Evolutionary conservation across 192 early-diverging fungal species (phyloP), one percentile per base, ranked within the genome.

Genomic region (Umbelopsis vinacea): DNA sequence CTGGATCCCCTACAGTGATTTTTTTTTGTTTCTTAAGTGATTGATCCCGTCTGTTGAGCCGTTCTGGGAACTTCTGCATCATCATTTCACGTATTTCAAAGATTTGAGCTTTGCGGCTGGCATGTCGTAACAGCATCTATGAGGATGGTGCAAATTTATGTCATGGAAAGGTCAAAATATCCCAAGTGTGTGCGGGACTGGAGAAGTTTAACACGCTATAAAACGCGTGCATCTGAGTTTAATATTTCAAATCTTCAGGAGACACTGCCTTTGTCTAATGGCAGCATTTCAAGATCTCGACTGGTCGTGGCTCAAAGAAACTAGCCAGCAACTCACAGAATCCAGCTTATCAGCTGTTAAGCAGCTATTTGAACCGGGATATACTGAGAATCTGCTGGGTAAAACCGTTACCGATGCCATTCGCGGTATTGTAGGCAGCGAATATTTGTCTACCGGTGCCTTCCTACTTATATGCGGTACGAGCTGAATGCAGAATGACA

Each of bases 391-490:
- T n/a, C 26, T 63, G 15, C 57, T 63, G 29, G 57, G 57, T 1
- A 22, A 22, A 22, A 63, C 26, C 33, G 33, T 29, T 1, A 19
- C 33, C 14, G 57, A 63, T 35, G 33, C 33, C 14, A 63, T 63
- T 38, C 33, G 57, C 57, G 57, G 26, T 2, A 2, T 63, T 8
- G 57, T 63, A 14, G 57, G 33, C 57, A 63, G 37, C 19, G 57
- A 63, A 26, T 63, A 63, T 33, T 19, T 63, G 6, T 63, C 57
- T 11, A 63, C 57, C 11, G 57, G 57, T 7, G 57, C 57, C 19
- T 63, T 63, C 19, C 17, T 63, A 14, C 33, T 63, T 12, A 63
- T 63, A 37, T 63, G 57, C 29, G 57, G 57, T 63, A 63, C 15
- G 15, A 1, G 12, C 1, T 24, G 15, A 35, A 63, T 37, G 0